These are phyloP conservation scores for Nothopassalora personata DNA, from an alignment of 2,329 filamentous ascomycete species.

Conservation along the genomic window DNA sequence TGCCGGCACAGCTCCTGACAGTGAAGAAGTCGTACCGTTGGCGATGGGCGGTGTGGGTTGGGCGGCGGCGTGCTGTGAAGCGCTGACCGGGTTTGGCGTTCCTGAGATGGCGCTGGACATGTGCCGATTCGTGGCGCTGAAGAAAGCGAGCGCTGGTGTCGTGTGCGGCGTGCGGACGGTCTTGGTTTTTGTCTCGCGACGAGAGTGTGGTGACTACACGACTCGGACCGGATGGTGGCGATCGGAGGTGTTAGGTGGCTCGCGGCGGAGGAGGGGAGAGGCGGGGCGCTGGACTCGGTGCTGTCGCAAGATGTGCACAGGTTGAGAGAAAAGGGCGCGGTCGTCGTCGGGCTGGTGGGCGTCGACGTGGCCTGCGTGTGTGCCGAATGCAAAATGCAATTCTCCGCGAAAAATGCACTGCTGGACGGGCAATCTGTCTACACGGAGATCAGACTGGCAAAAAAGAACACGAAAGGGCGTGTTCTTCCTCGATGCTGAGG, in stretches of 20 bases:
- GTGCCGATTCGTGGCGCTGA: constrained; percentile 37
- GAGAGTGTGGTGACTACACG: not conserved
- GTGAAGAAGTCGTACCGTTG: constrained; percentile 48
- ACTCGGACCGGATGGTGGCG: not conserved
- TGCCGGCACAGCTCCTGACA: constrained; percentile 49
- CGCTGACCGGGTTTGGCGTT: constrained; percentile 42
- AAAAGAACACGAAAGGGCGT: not conserved
- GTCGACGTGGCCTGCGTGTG: constrained; percentile 2
- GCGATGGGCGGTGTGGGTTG: constrained; percentile 45
- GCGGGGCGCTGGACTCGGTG: not conserved
- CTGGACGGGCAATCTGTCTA: not conserved
- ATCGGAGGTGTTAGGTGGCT: constrained; percentile 6
- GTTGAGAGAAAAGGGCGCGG: not conserved
- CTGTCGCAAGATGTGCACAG: not conserved
- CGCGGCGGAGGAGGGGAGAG: constrained; percentile 10
- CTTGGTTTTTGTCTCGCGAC: not conserved
- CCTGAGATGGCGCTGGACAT: constrained; percentile 59
- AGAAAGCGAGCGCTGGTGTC: constrained; percentile 6
- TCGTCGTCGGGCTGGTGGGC: not conserved
- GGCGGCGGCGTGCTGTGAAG: constrained; percentile 35
- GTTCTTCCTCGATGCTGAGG: not conserved
- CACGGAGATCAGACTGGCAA: constrained; percentile 1
- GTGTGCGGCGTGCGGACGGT: not conserved
- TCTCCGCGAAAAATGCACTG: not conserved
- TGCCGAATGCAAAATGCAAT: not conserved